Evolutionary conservation across 176 grass and related monocot species (phyloP), one percentile per base, ranked within the genome.

Genomic region (Triticum urartu): DNA sequence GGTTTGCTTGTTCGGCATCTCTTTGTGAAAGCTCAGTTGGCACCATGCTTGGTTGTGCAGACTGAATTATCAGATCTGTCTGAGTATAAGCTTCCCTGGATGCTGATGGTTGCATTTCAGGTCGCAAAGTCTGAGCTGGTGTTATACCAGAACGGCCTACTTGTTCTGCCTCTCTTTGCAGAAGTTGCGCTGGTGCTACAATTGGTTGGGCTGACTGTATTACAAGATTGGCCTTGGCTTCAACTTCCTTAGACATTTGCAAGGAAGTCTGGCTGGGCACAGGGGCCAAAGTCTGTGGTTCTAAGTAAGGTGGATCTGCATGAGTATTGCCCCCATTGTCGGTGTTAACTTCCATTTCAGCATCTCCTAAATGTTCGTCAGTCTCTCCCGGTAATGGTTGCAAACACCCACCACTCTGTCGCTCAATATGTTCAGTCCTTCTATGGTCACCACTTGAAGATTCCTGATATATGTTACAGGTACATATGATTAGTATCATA

Each of bases 401-500:
- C 9, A 21, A 43, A 25, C 69, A 30, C 76, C 32, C 30, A 71
- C 64, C n/a, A 74, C 38, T 79, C 47, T 83, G 48, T 35, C 39
- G 76, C 62, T 73, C 85, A 81, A 50, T 18, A 64, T 69, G 35
- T 64, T 74, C 79, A 77, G 40, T 68, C 28, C 60, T n/a, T n/a
- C n/a, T 79, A 74, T 64, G 77, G 22, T 72, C 36, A 60, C 11
- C 50, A 47, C 64, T 47, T 75, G 20, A 76, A 79, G 52, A 36
- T 64, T 89, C 86, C 93, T 95, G 86, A 38, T 82, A 81, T 30
- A 86, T 72, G 58, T 64, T 60, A 61, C 52, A 1, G 25, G 38
- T 50, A 79, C 58, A 91, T 60, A 73, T 6, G 11, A 45, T 83
- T 50, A 75, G 32, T 30, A 84, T 68, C 67, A 72, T 82, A 83